A percentile compares a stretch with the other conserved stretches of the same genome.
These are phyloP conservation scores for Isabelozyma rhagii DNA, from an alignment of 805 yeast species.

Conservation along the genomic window DNA sequence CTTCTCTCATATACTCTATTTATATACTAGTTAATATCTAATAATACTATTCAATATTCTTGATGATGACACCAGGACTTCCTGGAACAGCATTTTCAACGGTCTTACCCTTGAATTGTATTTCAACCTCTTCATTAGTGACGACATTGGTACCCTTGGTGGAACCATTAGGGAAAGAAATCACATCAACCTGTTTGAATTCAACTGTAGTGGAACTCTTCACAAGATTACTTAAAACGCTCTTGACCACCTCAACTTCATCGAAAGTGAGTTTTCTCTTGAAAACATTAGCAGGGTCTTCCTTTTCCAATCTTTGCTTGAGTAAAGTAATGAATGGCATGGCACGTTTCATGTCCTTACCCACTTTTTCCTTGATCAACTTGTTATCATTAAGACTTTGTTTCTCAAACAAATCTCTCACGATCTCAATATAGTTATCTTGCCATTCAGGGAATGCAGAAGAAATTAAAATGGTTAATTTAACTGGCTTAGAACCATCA, in stretches of 20 bases:
- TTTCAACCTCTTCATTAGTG: slow-evolving; percentile 67
- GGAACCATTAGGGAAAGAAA: slow-evolving; percentile 63
- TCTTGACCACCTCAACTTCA: slow-evolving; percentile 66
- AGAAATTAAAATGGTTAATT: slow-evolving; percentile 69
- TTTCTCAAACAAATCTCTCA: slow-evolving; percentile 68
- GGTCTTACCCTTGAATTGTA: slow-evolving; percentile 63
- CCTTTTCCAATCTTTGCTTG: slow-evolving; percentile 73
- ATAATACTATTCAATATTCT: slow-evolving; percentile 45
- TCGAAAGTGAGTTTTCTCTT: slow-evolving; percentile 83
- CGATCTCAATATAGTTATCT: slow-evolving; percentile 59
- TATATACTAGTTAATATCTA: not conserved
- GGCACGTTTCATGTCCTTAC: slow-evolving; percentile 93
- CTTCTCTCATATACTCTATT: too few species aligned
- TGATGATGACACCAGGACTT: slow-evolving; percentile 79
- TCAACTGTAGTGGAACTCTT: slow-evolving; percentile 58
- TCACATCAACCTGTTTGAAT: slow-evolving; percentile 55
- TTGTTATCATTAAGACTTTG: slow-evolving; percentile 64
- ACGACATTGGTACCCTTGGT: slow-evolving; percentile 60
- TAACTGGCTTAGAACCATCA: slow-evolving; percentile 71
- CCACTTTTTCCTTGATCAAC: slow-evolving; percentile 61
- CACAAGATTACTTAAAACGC: slow-evolving; percentile 53
- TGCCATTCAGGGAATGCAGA: slow-evolving; percentile 77
- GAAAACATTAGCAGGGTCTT: slow-evolving; percentile 75
- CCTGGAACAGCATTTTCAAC: slow-evolving; percentile 90
- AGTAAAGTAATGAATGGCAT: slow-evolving; percentile 93